Evolutionary conservation across 768 basidiomycete species (phyloP).

Genomic region (Agaricus subrufescens): DNA sequence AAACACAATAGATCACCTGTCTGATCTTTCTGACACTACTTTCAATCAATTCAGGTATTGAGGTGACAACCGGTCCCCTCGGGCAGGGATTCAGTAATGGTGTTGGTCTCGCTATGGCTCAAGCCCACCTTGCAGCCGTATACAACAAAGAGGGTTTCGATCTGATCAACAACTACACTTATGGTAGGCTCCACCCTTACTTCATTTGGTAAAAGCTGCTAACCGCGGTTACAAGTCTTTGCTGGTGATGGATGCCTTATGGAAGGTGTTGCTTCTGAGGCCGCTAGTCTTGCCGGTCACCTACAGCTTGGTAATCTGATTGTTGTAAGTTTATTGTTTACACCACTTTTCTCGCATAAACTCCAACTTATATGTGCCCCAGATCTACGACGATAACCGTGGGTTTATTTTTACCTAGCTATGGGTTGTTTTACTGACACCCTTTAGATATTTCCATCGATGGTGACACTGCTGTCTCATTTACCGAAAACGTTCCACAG

Average conservation of each 20-base stretch:
- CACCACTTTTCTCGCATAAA: neutral
- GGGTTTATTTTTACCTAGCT: conserved; percentile 20
- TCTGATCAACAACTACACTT: conserved; percentile 84
- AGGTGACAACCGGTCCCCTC: conserved; percentile 94
- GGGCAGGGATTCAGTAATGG: conserved; percentile 94
- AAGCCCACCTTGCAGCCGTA: conserved; percentile 84
- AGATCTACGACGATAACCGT: conserved; percentile 98
- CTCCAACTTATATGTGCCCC: conserved; percentile 9
- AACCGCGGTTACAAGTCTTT: conserved; percentile 52
- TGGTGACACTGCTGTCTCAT: conserved; percentile 86
- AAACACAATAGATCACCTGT: too few species aligned
- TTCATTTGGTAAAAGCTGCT: conserved; percentile 3
- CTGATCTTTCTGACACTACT: neutral
- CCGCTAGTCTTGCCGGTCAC: conserved; percentile 90
- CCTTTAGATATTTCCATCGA: conserved; percentile 89
- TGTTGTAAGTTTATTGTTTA: conserved; percentile 50
- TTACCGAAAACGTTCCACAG: conserved; percentile 90
- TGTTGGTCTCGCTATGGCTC: conserved; percentile 90
- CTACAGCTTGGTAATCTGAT: conserved; percentile 91
- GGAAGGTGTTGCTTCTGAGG: conserved; percentile 95
- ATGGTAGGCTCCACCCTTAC: conserved; percentile 44
- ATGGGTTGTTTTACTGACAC: neutral
- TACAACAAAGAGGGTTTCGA: conserved; percentile 86
- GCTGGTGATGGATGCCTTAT: conserved; percentile 94
- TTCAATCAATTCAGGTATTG: conserved; percentile 43